phyloP scores from a whole-genome alignment of 2,329 filamentous ascomycete genomes.

The Paramyrothecium sp. region DNA sequence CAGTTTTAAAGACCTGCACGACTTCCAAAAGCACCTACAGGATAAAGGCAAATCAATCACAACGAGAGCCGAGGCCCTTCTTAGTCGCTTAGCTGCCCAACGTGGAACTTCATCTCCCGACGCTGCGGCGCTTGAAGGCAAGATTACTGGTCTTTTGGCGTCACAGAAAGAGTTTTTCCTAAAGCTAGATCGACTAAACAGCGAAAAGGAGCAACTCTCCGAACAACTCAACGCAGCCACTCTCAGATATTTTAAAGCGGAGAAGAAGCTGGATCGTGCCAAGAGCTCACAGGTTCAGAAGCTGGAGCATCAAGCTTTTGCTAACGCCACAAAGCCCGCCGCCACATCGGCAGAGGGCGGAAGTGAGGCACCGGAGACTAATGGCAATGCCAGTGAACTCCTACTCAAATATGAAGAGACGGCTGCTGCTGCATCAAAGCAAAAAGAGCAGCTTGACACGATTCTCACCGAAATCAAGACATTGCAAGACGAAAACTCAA shows the following conservation, averaged over 20 bases:
- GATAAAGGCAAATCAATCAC: constrained; percentile 76
- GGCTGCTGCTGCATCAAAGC: constrained; percentile 71
- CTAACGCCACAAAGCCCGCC: constrained; percentile 58
- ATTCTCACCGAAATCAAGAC: constrained; percentile 74
- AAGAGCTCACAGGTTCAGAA: constrained; percentile 90
- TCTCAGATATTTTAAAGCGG: constrained; percentile 88
- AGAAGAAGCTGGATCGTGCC: constrained; percentile 87
- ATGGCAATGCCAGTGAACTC: constrained; percentile 61
- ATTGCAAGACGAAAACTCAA: constrained; percentile 75
- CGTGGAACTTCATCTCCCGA: constrained; percentile 63
- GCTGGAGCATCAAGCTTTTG: constrained; percentile 83
- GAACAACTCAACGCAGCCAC: constrained; percentile 87
- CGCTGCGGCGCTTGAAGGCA: constrained; percentile 68
- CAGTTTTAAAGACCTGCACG: constrained; percentile 60
- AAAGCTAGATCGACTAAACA: constrained; percentile 71
- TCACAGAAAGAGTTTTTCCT: constrained; percentile 78
- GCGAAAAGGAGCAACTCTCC: constrained; percentile 81
- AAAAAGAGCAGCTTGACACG: constrained; percentile 84
- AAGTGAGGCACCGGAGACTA: constrained; percentile 49
- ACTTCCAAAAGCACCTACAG: constrained; percentile 81
- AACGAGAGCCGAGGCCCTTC: constrained; percentile 68
- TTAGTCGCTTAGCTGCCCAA: constrained; percentile 51
- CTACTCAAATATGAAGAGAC: constrained; percentile 78
- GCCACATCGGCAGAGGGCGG: constrained; percentile 41
- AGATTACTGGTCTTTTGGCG: constrained; percentile 73